Percentiles rank a stretch among this genome's conserved stretches.
Conservation (phyloP, 148 eudicot species). For the Cornus kousa region DNA sequence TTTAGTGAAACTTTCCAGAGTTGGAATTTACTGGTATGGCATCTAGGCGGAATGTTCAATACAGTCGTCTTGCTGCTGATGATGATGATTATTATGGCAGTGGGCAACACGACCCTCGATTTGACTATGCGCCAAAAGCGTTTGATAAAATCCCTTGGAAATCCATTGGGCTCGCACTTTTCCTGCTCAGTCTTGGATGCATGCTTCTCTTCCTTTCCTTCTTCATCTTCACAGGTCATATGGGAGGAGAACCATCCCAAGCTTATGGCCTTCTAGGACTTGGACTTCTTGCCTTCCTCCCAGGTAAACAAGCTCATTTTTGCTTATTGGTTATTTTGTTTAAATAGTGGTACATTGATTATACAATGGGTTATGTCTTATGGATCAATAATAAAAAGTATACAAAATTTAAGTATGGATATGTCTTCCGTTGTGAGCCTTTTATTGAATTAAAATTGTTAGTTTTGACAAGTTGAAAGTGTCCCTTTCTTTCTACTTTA, state of each 20-base stretch:
- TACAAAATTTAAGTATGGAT: neutral
- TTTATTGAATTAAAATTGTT: neutral
- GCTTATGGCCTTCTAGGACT: conserved; percentile 85
- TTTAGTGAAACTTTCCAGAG: neutral
- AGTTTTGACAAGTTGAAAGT: neutral
- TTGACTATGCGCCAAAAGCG: conserved; percentile 64
- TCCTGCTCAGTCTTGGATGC: conserved; percentile 69
- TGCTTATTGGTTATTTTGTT: neutral
- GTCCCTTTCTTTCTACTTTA: neutral
- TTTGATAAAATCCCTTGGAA: conserved; percentile 85
- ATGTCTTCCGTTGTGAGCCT: neutral
- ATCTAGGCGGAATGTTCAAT: conserved; percentile 60
- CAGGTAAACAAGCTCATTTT: conserved; percentile 41
- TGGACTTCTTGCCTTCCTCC: conserved; percentile 78
- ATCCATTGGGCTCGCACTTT: conserved; percentile 78
- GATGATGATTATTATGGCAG: conserved; percentile 41
- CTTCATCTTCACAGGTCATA: conserved; percentile 90
- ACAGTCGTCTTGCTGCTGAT: conserved; percentile 61
- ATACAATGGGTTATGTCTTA: neutral
- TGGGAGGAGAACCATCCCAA: conserved; percentile 84
- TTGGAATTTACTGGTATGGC: conserved; percentile 46
- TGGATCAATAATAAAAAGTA: neutral
- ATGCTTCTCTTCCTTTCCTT: conserved; percentile 64
- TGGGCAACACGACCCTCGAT: conserved; percentile 58
- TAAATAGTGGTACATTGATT: neutral